Base-by-base conservation (phyloP, 1,139 yeast genomes). In the Hemisphaericaspora xylofermentans region DNA sequence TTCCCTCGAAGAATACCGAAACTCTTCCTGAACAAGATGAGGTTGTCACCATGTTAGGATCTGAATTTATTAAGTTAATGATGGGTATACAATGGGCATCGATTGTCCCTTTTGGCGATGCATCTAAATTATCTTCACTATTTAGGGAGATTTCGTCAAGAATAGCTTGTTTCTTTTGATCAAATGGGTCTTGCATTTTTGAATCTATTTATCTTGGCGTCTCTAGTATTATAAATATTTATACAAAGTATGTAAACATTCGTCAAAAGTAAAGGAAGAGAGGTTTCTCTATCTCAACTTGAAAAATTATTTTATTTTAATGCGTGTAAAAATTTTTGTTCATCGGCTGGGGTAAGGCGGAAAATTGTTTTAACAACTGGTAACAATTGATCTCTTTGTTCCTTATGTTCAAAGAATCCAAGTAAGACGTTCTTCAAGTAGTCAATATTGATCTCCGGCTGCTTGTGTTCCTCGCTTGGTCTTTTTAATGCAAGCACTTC, bases 1-100 rank as follows among this genome's bases (percentile, higher is more conserved):
- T 68, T 1, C 95, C 95, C 56, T 87, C 95, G 3, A 84, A 61
- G 56, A 84, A 88, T 0, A 88, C 88, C 42, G 91, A 82, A 1
- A 88, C 84, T 55, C 96, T 66, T 1, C 96, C 96, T 0, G 95
- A 86, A 50, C 96, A 88, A 12, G 94, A 84, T 1, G 95, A 85
- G 0, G 96, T 87, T 2, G 95, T 88, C 7, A 88, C 93, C 82
- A 85, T 76, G 51, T 84, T 80, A 0, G 62, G 53, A 49, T 80
- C 78, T 2, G 73, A 51, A 53, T 88, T 88, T 51, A 88, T 84
- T 27, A 82, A 61, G 15, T 77, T 60, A 44, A 88, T 86, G 18
- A 88, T 72, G 1, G 95, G 95, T 14, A 83, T 54, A 49, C 95
- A 82, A 28, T 74, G 66, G 39, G 65, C 79, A 62, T 88, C 96